These are phyloP conservation scores for Allantophomopsis lycopodina DNA, from an alignment of 2,329 filamentous ascomycete species.

Conservation along the genomic window DNA sequence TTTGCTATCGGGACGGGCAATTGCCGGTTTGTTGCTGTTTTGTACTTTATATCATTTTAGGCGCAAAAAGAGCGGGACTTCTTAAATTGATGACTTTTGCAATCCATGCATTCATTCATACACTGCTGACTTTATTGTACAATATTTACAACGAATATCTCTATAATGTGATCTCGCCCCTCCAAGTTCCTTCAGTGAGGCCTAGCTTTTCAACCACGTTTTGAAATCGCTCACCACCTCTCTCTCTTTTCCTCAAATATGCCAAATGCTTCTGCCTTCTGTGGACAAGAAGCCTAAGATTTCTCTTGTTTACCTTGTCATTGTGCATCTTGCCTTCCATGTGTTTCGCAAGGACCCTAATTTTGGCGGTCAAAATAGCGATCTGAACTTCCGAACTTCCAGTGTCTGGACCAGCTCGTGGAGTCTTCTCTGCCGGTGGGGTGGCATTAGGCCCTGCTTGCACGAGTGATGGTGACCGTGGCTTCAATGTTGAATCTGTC, in stretches of 20 bases:
- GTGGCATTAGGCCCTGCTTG: constrained; percentile 5
- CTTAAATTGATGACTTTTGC: constrained; percentile 7
- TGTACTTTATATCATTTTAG: constrained; percentile 12
- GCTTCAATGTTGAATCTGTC: constrained; percentile 59
- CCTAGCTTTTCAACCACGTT: constrained; percentile 75
- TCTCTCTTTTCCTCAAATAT: constrained; percentile 81
- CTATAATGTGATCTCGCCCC: constrained; percentile 73
- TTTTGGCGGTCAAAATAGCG: constrained; percentile 89
- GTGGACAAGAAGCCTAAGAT: constrained; percentile 75
- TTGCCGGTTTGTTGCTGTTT: constrained; percentile 1
- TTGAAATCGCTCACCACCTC: constrained; percentile 81
- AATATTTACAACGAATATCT: constrained; percentile 8
- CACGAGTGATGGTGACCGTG: constrained; percentile 8
- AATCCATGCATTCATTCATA: constrained; percentile 3
- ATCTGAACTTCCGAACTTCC: constrained; percentile 97
- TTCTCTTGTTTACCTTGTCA: constrained; percentile 91
- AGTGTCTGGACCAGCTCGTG: constrained; percentile 79
- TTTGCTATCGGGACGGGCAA: too few relatives aligned
- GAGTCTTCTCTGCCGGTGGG: constrained; percentile 27
- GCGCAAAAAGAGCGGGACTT: constrained; percentile 14
- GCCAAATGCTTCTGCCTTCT: constrained; percentile 75
- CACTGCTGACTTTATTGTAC: constrained; percentile 9
- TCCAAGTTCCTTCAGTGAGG: constrained; percentile 77
- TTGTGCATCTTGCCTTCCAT: constrained; percentile 53
- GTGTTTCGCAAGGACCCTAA: constrained; percentile 63